Conservation (phyloP, 345 rosid species). For the Passiflora organensis region DNA sequence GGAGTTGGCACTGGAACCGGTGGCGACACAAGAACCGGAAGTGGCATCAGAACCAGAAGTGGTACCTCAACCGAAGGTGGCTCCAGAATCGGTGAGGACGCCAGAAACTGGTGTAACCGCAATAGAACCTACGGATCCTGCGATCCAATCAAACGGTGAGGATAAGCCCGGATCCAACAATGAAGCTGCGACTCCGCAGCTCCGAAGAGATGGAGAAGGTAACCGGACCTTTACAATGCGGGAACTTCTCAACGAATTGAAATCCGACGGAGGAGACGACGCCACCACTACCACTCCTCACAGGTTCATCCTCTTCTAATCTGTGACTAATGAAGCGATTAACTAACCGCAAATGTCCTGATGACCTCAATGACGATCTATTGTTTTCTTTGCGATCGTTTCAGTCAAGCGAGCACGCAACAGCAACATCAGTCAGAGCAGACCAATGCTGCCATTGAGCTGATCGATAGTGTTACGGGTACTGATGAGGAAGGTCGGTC, state of each 20-base stretch:
- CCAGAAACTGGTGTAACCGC: constrained; percentile 3
- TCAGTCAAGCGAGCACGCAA: constrained; percentile 57
- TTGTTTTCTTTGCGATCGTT: constrained; percentile 5
- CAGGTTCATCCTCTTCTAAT: constrained; percentile 33
- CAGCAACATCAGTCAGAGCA: constrained; percentile 50
- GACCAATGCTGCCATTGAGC: constrained; percentile 75
- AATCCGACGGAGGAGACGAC: constrained; percentile 62
- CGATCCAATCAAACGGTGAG: constrained; percentile 28
- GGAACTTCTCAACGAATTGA: constrained; percentile 68
- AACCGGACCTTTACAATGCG: constrained; percentile 84
- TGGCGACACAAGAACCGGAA: constrained; percentile 14
- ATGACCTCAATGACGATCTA: not conserved
- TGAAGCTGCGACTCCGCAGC: constrained; percentile 24
- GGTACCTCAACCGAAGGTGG: constrained; percentile 11
- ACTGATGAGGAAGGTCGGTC: constrained; percentile 95
- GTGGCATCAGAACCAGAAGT: constrained; percentile 13
- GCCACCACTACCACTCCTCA: constrained; percentile 37
- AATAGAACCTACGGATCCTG: constrained; percentile 25
- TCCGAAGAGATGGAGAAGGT: constrained; percentile 52
- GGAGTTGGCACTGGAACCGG: constrained; percentile 6
- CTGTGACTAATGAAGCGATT: not conserved
- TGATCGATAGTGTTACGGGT: constrained; percentile 77
- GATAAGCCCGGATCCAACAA: constrained; percentile 21
- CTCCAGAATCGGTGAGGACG: not conserved
- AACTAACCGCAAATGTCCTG: not conserved